Base-by-base conservation (phyloP, 2,329 filamentous ascomycete species). In the Orbilia ellipsospora region DNA sequence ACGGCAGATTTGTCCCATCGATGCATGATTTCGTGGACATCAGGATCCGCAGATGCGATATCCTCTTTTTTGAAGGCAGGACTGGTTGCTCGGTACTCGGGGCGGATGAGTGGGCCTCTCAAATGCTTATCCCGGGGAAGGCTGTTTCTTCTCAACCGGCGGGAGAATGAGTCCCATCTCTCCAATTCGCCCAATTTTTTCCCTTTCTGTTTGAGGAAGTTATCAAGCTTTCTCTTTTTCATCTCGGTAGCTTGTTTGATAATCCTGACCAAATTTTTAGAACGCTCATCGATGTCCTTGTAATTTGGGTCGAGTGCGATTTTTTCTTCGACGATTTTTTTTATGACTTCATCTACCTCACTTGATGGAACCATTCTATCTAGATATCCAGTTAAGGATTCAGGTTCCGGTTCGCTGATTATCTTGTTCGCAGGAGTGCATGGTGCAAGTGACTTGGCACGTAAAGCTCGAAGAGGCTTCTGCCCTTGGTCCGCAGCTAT, bases 1-100 rank as follows among this genome's bases (percentile, higher is more conserved):
- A 72, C 67, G 2, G 67, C 52, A 10, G 67, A 72, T 10, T 26
- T 28, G 5, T 18, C 28, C 67, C 67, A 72, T 26, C 60, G 26
- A n/a, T 48, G 26, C 12, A 72, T 23, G 44, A 65, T 64, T 4
- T 72, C 67, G 15, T 52, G 12, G n/a, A 72, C 44, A 12, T 72
- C 67, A n/a, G 23, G 6, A n/a, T 65, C 67, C 8, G 16, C 7
- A 1, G 16, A 23, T 18, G 28, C 59, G 20, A 61, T 23, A 15
- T 56, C 23, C 8, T 44, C 50, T 6, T 12, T 10, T 8, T 28
- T 42, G 18, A 26, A 20, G 42, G 23, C 42, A 20, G 36, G 13
- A 28, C 45, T 57, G 26, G 26, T 44, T 69, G 8, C 26, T 60
- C 2, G 16, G n/a, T 13, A 18, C 0, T 36, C 31, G 10, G 31